phyloP scores from a whole-genome alignment of 345 rosid genomes.

The Laguncularia racemosa region DNA sequence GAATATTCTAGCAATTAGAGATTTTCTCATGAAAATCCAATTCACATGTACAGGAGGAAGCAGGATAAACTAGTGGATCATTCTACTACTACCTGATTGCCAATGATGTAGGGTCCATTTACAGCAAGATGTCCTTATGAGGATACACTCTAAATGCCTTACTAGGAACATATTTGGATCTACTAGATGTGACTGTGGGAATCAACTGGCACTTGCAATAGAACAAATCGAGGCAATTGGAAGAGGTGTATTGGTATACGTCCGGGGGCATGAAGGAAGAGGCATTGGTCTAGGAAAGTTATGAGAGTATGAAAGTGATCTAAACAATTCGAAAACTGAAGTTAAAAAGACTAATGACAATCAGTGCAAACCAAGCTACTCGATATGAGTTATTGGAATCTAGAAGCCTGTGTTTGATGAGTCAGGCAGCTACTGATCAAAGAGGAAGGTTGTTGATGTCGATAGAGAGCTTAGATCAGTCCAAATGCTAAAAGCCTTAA shows the following conservation, averaged over 20 bases:
- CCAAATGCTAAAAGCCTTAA: slow-evolving; percentile 99
- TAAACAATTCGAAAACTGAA: too few species aligned
- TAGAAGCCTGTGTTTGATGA: too few species aligned
- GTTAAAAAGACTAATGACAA: too few species aligned
- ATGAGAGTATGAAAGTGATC: too few species aligned
- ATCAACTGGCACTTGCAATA: slow-evolving; percentile 76
- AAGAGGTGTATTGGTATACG: slow-evolving; percentile 66
- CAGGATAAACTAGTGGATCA: slow-evolving; percentile 69
- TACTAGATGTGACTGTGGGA: slow-evolving; percentile 71
- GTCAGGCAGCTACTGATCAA: too few species aligned
- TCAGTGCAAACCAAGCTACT: too few species aligned
- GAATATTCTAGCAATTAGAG: too few species aligned
- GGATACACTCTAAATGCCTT: slow-evolving; percentile 78
- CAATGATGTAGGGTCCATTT: slow-evolving; percentile 93
- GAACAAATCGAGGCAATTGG: slow-evolving; percentile 71
- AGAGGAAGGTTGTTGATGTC: too few species aligned
- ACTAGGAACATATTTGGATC: slow-evolving; percentile 84
- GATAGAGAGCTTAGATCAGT: too few species aligned
- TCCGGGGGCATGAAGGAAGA: slow-evolving; percentile 87
- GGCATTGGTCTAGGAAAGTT: slow-evolving; percentile 87
- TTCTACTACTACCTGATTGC: slow-evolving; percentile 71
- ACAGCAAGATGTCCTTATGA: slow-evolving; percentile 68
- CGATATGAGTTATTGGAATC: too few species aligned
- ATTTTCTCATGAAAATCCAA: too few species aligned
- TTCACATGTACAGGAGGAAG: slow-evolving; percentile 87